Evolutionary conservation across 2,329 filamentous ascomycete genomes (phyloP), one percentile per base, ranked within the genome.

Genomic region (Coniochaeta hoffmannii): DNA sequence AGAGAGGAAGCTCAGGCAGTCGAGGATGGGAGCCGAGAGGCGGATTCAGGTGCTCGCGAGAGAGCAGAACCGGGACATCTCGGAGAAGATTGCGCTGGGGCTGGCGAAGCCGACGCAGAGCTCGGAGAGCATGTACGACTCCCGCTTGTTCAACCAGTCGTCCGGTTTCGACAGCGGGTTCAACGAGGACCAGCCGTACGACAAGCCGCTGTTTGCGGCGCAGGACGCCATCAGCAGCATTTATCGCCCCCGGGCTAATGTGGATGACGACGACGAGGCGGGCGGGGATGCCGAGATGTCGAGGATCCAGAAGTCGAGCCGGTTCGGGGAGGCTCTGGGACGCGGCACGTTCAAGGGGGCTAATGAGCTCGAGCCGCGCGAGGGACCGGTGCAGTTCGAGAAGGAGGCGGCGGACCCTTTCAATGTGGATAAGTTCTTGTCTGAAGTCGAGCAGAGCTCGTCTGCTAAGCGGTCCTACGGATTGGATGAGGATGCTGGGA

Each of bases 111-210:
- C 94, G 2, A 97, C 94, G 4, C 88, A 94, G 68, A 89, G 86
- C 53, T 87, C 87, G 55, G 94, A 99, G 70, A 86, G 89, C 24
- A 97, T 97, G 94, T 99, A 95, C 75, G 94, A 99, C 73, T 95
- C 91, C 2, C 81, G 94, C 38, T 74, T 99, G 30, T 99, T 99
- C 74, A 97, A 97, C 73, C 90, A 96, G 73, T 88, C 86, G 6
- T 92, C 88, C 63, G 94, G 94, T 0, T 95, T 99, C 68, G 87
- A 91, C 63, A 82, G 86, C 53, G 94, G 93, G 0, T 91, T 97
- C 79, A 99, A 99, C 70, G 94, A 99, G 71, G 94, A 99, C 70
- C 94, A 99, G 67, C 85, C 87, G 0, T 99, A 97, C 74, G 94
- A 97, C 71, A 97, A 97, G 73, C 94, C 94, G 19, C 77, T 99